Percentiles rank a stretch among this genome's conserved stretches.
phyloP scores from a whole-genome alignment of 2,329 filamentous ascomycete genomes.

The Fusarium napiforme region DNA sequence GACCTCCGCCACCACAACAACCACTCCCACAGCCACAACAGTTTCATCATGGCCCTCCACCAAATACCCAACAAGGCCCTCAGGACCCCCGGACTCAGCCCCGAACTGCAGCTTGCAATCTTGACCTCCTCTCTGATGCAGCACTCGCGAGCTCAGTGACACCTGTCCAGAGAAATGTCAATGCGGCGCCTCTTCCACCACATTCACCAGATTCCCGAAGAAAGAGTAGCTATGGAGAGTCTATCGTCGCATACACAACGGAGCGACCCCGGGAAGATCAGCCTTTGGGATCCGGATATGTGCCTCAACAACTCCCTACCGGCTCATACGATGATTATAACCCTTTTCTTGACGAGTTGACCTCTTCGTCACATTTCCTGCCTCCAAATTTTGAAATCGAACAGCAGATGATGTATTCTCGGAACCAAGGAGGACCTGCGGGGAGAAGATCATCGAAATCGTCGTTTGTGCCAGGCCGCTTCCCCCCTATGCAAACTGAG shows the following conservation, averaged over 20 bases:
- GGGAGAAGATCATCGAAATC: constrained; percentile 59
- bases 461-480: constrained; percentile 63
- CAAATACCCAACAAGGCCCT: constrained; percentile 52
- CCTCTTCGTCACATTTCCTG: constrained; percentile 64
- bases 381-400: constrained; percentile 66
- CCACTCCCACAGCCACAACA: constrained; percentile 44
- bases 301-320: constrained; percentile 43
- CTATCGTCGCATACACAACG: constrained; percentile 55
- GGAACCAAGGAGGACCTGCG: constrained; percentile 52
- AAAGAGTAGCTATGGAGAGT: constrained; percentile 61
- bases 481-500: constrained; percentile 65
- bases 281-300: constrained; percentile 54
- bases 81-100: constrained; percentile 60
- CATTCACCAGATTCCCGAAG: constrained; percentile 54
- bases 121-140: constrained; percentile 69
- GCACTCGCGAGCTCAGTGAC: constrained; percentile 67
- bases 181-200: constrained; percentile 57
- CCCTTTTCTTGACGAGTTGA: constrained; percentile 68
- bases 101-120: constrained; percentile 63
- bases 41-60: constrained; percentile 54
- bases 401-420: constrained; percentile 64
- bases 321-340: constrained; percentile 67
- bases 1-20: constrained; percentile 45
- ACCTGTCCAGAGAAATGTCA: constrained; percentile 62
- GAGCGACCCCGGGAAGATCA: constrained; percentile 62